Percentiles rank a stretch among this genome's conserved stretches.
Evolutionary conservation across 768 basidiomycete species (phyloP).

Genomic region (Tricholoma sp.): DNA sequence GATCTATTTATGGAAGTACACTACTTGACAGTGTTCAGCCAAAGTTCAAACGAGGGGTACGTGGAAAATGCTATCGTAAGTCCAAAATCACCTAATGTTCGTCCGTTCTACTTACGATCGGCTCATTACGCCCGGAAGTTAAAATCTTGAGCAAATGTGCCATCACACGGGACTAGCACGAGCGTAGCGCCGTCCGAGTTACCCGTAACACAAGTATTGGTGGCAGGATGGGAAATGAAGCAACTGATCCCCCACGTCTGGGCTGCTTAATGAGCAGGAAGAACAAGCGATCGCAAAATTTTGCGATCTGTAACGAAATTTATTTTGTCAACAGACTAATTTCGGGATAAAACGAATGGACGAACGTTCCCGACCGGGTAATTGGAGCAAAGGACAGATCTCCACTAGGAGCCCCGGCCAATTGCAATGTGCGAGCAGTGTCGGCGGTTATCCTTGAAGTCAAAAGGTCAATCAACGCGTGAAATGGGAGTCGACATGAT

Average conservation of each 20-base stretch:
- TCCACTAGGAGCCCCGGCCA: no score
- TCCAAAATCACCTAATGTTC: no score
- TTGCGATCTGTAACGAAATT: background rate
- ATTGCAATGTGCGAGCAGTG: no score
- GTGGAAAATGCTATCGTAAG: no score
- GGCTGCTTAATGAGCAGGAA: background rate
- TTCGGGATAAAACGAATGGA: background rate
- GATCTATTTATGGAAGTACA: no score
- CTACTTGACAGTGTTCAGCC: no score
- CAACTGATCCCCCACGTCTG: background rate
- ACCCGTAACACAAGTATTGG: slow-evolving; percentile 1
- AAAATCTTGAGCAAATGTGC: slow-evolving; percentile 1
- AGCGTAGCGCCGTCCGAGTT: background rate
- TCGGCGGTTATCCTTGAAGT: no score
- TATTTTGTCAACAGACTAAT: background rate
- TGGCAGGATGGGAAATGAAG: slow-evolving; percentile 1
- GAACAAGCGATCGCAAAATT: slow-evolving; percentile 1
- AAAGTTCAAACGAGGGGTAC: no score
- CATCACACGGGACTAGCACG: slow-evolving; percentile 1
- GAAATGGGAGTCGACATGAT: no score
- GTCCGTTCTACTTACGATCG: no score
- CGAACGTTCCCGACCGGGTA: background rate
- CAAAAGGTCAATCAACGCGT: no score
- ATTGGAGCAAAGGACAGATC: background rate
- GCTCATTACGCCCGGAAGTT: no score